A percentile compares a stretch with the other conserved stretches of the same genome.
Evolutionary conservation across 2,329 filamentous ascomycete species (phyloP).

Genomic region (Aspergillus pseudoglaucus): DNA sequence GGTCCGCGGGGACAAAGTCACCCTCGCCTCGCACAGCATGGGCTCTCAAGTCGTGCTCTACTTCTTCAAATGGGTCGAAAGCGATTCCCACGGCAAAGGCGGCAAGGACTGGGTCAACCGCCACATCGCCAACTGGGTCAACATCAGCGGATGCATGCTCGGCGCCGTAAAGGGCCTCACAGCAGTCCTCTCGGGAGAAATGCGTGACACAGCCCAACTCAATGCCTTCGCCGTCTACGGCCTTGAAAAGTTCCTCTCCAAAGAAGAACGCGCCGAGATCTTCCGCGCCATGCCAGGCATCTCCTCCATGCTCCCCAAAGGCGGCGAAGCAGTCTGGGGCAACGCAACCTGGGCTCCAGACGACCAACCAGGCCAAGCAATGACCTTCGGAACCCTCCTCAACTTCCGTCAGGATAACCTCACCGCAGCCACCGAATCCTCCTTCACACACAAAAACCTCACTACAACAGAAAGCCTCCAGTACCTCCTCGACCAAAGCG

Average conservation of each 20-base stretch:
- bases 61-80: conserved; percentile 76
- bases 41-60: conserved; percentile 86
- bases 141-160: conserved; percentile 96
- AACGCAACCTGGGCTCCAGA: conserved; percentile 83
- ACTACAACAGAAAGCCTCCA: conserved; percentile 71
- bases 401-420: conserved; percentile 61
- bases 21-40: conserved; percentile 92
- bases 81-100: conserved; percentile 68
- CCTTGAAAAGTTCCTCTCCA: conserved; percentile 88
- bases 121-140: conserved; percentile 92
- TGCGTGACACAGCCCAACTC: conserved; percentile 95
- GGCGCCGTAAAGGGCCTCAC: conserved; percentile 87
- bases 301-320: conserved; percentile 92
- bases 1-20: conserved; percentile 71
- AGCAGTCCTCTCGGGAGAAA: conserved; percentile 88
- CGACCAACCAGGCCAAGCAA: conserved; percentile 65
- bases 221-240: conserved; percentile 96
- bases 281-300: conserved; percentile 97
- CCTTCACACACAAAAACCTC: conserved; percentile 61
- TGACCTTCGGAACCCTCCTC: conserved; percentile 72
- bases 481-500: conserved; percentile 71
- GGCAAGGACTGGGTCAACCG: conserved; percentile 84
- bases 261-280: conserved; percentile 83
- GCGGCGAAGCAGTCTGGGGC: conserved; percentile 92
- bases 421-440: conserved; percentile 46